Base-by-base conservation (phyloP, 2,329 filamentous ascomycete species). In the Ophiostoma tasmaniense region DNA sequence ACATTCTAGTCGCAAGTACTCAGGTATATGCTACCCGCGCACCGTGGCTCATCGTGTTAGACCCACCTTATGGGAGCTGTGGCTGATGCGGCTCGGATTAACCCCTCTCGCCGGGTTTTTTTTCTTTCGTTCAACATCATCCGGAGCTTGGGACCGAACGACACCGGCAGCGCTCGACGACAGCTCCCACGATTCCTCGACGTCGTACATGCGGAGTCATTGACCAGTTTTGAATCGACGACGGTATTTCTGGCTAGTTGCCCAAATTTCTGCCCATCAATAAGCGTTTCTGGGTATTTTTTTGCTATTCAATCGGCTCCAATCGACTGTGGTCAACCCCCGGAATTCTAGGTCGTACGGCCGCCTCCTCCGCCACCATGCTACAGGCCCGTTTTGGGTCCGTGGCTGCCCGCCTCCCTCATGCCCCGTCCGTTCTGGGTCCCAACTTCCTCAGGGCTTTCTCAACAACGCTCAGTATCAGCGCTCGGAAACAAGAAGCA, bases 311-410 rank as follows among this genome's bases (percentile, higher is more conserved):
- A 45, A 66, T 50, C 66, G 55, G 14, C 33, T 13, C 37, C 37
- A 39, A 39, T 39, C 37, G 37, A 39, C 37, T 39, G 25, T 11
- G 30, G 62, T 50, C 66, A 45, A 14, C 33, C 33, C 33, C 55
- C 13, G 25, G n/a, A 25, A 55, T 17, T 8, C 13, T 13, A 25
- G 50, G 55, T 61, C 55, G 25, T 61, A 30, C 55, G 25, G 25
- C 50, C 28, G 55, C 50, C n/a, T 33, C 11, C 13, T 42, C n/a
- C 37, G 45, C 30, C 70, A 77, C 72, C 66, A 91, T 92, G 88
- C 79, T 91, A 72, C 88, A 90, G 78, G 84, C 87, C 73, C 85
- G 88, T 78, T 79, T 90, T 79, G 83, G 85, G 75, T 81, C 84
- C 74, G 80, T 77, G 72, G 71, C 73, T 42, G 71, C 71, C 59